Evolutionary conservation across 2,329 filamentous ascomycete genomes (phyloP).

Genomic region (Lachnellula subtilissima): DNA sequence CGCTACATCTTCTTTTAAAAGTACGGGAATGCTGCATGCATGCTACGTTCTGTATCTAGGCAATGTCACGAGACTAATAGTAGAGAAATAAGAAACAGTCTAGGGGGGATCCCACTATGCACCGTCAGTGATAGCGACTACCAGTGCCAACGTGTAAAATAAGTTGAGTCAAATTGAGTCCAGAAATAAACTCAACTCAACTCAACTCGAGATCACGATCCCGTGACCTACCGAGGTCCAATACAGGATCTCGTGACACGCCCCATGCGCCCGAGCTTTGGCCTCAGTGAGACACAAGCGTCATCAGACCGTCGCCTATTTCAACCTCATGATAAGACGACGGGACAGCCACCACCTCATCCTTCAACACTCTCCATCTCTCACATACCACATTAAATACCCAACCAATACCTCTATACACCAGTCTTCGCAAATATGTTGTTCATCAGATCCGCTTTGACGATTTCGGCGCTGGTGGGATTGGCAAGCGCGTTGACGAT

Average conservation of each 20-base stretch:
- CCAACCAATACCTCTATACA: neutral
- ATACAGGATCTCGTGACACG: neutral
- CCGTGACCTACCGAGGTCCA: no score
- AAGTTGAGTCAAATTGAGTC: no score
- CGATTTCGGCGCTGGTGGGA: constrained; percentile 11
- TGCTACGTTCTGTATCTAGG: no score
- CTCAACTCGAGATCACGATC: no score
- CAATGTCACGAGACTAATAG: no score
- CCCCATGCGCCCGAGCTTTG: neutral
- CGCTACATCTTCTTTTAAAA: no score
- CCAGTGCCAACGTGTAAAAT: no score
- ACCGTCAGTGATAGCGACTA: no score
- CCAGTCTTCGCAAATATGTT: constrained; percentile 8
- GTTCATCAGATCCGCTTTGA: constrained; percentile 15
- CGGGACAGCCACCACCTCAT: neutral
- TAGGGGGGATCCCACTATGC: no score
- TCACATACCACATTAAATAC: constrained; percentile 4
- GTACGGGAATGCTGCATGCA: no score
- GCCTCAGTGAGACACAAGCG: constrained; percentile 6
- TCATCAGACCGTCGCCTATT: constrained; percentile 4
- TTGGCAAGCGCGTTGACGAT: constrained; percentile 6
- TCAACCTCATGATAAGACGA: constrained; percentile 11
- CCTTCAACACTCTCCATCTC: neutral
- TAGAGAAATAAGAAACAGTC: no score
- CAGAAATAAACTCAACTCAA: no score